A percentile compares a stretch with the other conserved stretches of the same genome.
phyloP scores from a whole-genome alignment of 2,329 filamentous ascomycete genomes.

The Sclerotinia spermophila region DNA sequence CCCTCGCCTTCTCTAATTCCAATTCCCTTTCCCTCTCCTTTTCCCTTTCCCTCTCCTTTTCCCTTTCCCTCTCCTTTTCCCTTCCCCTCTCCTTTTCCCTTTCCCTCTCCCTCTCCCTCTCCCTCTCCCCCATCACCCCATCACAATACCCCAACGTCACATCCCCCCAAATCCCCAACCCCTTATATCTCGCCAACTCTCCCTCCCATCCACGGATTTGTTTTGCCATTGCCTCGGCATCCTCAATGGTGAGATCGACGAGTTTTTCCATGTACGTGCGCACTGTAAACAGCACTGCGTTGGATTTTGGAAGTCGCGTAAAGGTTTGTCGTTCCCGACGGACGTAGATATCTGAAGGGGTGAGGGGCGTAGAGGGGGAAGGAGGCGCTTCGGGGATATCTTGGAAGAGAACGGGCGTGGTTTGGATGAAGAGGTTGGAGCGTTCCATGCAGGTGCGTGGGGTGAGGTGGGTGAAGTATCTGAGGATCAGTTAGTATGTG shows the following conservation, averaged over 20 bases:
- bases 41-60: neutral
- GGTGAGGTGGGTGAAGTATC: conserved; percentile 46
- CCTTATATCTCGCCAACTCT: conserved; percentile 45
- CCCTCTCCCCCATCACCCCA: neutral
- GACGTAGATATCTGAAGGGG: conserved; percentile 42
- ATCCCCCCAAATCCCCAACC: conserved; percentile 42
- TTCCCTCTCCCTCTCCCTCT: neutral
- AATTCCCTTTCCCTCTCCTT: no score
- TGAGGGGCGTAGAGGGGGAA: conserved; percentile 28
- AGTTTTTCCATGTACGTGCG: conserved; percentile 45
- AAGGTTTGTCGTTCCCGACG: conserved; percentile 50
- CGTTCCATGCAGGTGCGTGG: conserved; percentile 46
- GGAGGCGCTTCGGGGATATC: conserved; percentile 42
- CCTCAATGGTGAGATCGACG: conserved; percentile 41
- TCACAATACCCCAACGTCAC: conserved; percentile 25
- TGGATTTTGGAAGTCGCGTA: conserved; percentile 42
- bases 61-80: neutral
- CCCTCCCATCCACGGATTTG: conserved; percentile 46
- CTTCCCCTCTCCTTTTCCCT: neutral
- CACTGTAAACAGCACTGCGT: conserved; percentile 48
- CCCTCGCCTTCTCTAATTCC: no score
- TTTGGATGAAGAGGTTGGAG: conserved; percentile 49
- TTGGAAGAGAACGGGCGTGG: conserved; percentile 44
- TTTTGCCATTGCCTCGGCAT: conserved; percentile 42
- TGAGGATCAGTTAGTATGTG: conserved; percentile 17